phyloP scores from a whole-genome alignment of 495 filamentous ascomycete genomes.

The Immersiella caudata region DNA sequence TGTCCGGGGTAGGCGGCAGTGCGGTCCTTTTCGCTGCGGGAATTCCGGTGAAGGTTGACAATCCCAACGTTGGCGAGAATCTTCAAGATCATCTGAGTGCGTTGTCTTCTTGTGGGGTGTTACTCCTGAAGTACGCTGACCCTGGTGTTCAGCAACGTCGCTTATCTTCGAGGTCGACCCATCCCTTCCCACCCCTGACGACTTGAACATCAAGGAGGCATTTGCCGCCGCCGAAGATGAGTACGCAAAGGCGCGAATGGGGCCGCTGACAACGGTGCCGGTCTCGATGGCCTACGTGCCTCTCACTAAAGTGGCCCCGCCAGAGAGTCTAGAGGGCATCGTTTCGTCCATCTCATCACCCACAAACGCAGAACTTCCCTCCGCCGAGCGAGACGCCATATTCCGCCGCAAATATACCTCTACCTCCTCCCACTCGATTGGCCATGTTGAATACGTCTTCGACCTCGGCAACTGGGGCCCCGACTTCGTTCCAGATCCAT shows the following conservation, averaged over 20 bases:
- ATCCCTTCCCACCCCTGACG: slow-evolving; percentile 44
- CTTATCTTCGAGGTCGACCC: slow-evolving; percentile 53
- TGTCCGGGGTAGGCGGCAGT: slow-evolving; percentile 57
- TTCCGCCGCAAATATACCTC: slow-evolving; percentile 40
- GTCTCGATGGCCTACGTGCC: slow-evolving; percentile 53
- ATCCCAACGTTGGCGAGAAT: slow-evolving; percentile 57
- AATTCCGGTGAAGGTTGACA: slow-evolving; percentile 48
- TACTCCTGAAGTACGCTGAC: background rate
- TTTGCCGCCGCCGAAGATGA: slow-evolving; percentile 26
- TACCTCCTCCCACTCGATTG: slow-evolving; percentile 30
- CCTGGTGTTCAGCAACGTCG: slow-evolving; percentile 41
- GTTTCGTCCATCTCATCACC: slow-evolving; percentile 3
- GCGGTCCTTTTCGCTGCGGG: slow-evolving; percentile 45
- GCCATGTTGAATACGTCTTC: slow-evolving; percentile 57
- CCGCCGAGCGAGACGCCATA: slow-evolving; percentile 25
- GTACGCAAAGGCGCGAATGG: slow-evolving; percentile 22
- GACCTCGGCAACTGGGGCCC: slow-evolving; percentile 55
- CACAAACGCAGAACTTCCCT: slow-evolving; percentile 9
- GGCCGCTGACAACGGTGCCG: slow-evolving; percentile 33
- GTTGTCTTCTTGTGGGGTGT: slow-evolving; percentile 7
- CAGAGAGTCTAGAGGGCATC: slow-evolving; percentile 21
- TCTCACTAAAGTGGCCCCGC: slow-evolving; percentile 39
- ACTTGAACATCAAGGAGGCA: slow-evolving; percentile 33
- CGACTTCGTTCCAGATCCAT: slow-evolving; percentile 38
- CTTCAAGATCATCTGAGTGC: slow-evolving; percentile 59